Evolutionary conservation across 768 basidiomycete genomes (phyloP).

Genomic region (Amanita rubescens): DNA sequence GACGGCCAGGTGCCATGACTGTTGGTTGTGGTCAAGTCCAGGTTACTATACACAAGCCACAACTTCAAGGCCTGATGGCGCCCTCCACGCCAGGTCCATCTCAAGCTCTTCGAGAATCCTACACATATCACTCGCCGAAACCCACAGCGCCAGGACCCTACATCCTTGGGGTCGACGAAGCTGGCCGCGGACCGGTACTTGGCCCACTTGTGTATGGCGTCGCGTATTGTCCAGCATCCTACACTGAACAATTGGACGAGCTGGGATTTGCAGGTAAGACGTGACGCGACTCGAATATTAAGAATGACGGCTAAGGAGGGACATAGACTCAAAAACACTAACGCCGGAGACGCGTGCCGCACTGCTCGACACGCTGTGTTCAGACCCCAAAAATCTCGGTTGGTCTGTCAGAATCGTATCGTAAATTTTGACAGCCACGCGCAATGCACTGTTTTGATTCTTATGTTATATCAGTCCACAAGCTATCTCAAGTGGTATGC

Average conservation of each 20-base stretch:
- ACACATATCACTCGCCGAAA: constrained; percentile 68
- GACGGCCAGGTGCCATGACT: constrained; percentile 54
- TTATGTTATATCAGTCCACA: constrained; percentile 52
- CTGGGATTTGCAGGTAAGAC: constrained; percentile 85
- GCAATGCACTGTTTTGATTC: neutral
- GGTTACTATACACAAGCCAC: neutral
- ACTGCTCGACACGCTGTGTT: constrained; percentile 59
- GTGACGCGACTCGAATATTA: neutral
- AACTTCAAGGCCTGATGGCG: constrained; percentile 20
- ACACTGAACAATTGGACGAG: constrained; percentile 61
- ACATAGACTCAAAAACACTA: constrained; percentile 85
- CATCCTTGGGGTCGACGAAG: constrained; percentile 98
- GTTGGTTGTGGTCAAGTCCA: neutral
- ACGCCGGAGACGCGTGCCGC: constrained; percentile 60
- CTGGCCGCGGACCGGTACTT: constrained; percentile 91
- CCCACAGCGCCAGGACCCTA: constrained; percentile 73
- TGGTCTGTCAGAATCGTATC: constrained; percentile 81
- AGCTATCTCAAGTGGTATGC: constrained; percentile 89
- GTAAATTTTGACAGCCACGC: constrained; percentile 22
- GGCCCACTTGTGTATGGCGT: constrained; percentile 96
- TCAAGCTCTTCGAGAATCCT: constrained; percentile 55
- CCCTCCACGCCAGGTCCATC: constrained; percentile 57
- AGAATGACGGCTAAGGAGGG: neutral
- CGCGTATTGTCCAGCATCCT: constrained; percentile 83
- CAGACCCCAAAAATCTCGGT: constrained; percentile 62